A percentile compares a stretch with the other conserved stretches of the same genome.
These are phyloP conservation scores for Boletales sp. DNA, from an alignment of 768 basidiomycete species.

Conservation along the genomic window DNA sequence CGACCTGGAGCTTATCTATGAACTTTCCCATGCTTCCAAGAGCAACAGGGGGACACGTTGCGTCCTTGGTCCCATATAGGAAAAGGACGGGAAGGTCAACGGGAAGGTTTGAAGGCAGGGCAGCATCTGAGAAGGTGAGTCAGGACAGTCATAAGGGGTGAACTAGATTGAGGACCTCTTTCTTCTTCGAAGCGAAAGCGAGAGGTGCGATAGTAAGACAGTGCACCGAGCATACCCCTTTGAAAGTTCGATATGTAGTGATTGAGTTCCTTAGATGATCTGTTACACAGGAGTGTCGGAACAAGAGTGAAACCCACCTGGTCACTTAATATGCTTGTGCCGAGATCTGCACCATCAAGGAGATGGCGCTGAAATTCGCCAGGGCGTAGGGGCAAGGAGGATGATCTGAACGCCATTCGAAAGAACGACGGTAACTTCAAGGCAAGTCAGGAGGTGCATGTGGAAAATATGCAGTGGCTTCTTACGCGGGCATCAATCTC, in stretches of 20 bases:
- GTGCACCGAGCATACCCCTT: conserved; percentile 59
- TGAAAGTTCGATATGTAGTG: conserved; percentile 47
- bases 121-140: conserved; percentile 34
- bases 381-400: neutral
- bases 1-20: conserved; percentile 46
- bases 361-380: conserved; percentile 11
- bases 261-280: conserved; percentile 47
- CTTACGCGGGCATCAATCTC: conserved; percentile 57
- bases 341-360: conserved; percentile 1
- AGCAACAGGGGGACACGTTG: conserved; percentile 38
- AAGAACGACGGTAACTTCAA: conserved; percentile 21
- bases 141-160: neutral
- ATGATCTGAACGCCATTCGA: conserved; percentile 5
- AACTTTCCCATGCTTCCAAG: conserved; percentile 47
- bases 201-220: conserved; percentile 74
- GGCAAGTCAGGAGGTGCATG: conserved; percentile 24
- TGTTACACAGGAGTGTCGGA: conserved; percentile 2
- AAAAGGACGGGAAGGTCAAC: conserved; percentile 56
- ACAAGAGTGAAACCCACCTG: conserved; percentile 8
- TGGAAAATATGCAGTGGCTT: neutral
- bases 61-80: conserved; percentile 57
- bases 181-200: conserved; percentile 67
- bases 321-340: conserved; percentile 17
- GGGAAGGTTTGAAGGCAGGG: conserved; percentile 38
- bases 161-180: conserved; percentile 22